Evolutionary conservation across 805 yeast species (phyloP), one percentile per base, ranked within the genome.

Genomic region (Ogataea sp.): DNA sequence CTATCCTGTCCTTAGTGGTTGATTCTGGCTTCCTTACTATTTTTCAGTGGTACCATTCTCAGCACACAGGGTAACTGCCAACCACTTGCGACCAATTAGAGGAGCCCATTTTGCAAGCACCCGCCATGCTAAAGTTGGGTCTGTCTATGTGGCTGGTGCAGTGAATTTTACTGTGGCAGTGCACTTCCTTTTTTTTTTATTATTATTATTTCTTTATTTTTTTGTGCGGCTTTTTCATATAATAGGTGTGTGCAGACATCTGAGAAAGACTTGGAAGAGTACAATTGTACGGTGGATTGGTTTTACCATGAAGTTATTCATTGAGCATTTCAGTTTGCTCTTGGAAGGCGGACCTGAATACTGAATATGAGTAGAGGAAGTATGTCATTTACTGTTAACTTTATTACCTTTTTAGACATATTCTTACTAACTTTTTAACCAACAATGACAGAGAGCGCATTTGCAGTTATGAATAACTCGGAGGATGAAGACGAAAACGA

Each of bases 391-490:
- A 30, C 10, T 7, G 17, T 15, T 28, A 8, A 4, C 20, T n/a
- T 15, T 32, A 6, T 17, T 15, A 26, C 10, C 8, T 23, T 13
- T 17, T 18, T 23, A 16, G 23, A 14, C 15, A n/a, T 6, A n/a
- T 8, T 9, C 17, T 4, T 33, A 14, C 18, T 20, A 32, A 16
- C 36, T 14, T n/a, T n/a, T 11, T 18, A 15, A 11, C 14, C 9
- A 11, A 21, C 20, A 10, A 15, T 25, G 24, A 8, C 18, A 28
- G 20, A 53, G 40, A 55, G 61, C 43, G 65, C 65, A 9, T 60
- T 56, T 52, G 64, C 64, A 7, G 62, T 62, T 1, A 34, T 56
- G 36, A 56, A 53, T 35, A 40, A 44, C 31, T 44, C 51, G 1
- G 49, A 46, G 21, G 41, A 40, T 2, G 50, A 44, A 3, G 48